A percentile compares a stretch with the other conserved stretches of the same genome.
These are phyloP conservation scores for Tympanopsis confertula DNA, from an alignment of 2,329 filamentous ascomycete species.

Conservation along the genomic window DNA sequence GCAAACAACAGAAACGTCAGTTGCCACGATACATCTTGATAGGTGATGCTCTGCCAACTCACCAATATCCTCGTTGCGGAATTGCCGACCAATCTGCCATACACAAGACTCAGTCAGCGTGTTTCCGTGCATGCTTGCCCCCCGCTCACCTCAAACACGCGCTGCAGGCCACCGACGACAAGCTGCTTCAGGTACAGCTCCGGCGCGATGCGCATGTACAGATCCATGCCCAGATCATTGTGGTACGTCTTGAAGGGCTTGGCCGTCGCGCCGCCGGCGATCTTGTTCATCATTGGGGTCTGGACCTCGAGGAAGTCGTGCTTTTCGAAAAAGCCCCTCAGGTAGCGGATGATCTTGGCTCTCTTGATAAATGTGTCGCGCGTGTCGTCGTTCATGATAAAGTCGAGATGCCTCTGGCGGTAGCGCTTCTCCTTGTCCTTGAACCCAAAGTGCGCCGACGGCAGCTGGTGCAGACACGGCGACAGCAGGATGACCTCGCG, in stretches of 20 bases:
- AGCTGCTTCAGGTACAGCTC: slow-evolving; percentile 95
- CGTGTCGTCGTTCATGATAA: slow-evolving; percentile 89
- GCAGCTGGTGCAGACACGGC: slow-evolving; percentile 82
- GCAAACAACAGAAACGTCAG: too few species aligned
- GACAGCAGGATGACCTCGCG: slow-evolving; percentile 75
- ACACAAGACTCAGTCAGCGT: slow-evolving; percentile 44
- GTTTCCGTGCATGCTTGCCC: too few species aligned
- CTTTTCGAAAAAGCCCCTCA: slow-evolving; percentile 79
- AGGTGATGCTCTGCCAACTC: too few species aligned
- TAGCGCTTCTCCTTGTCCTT: slow-evolving; percentile 90
- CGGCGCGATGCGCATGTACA: slow-evolving; percentile 89
- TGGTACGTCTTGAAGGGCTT: slow-evolving; percentile 91
- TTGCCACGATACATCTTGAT: too few species aligned
- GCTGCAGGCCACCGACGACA: slow-evolving; percentile 84
- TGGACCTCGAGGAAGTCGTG: slow-evolving; percentile 87
- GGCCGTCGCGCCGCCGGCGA: slow-evolving; percentile 89
- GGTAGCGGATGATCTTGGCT: slow-evolving; percentile 77
- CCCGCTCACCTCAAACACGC: too few species aligned
- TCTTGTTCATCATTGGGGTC: slow-evolving; percentile 94
- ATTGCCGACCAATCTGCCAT: slow-evolving; percentile 90
- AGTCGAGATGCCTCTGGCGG: slow-evolving; percentile 84
- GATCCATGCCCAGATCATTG: slow-evolving; percentile 88
- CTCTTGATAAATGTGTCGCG: slow-evolving; percentile 75
- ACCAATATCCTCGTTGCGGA: slow-evolving; percentile 86
- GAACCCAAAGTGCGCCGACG: slow-evolving; percentile 84